Conservation (phyloP, 306 rosid species). For the Cercis canadensis region DNA sequence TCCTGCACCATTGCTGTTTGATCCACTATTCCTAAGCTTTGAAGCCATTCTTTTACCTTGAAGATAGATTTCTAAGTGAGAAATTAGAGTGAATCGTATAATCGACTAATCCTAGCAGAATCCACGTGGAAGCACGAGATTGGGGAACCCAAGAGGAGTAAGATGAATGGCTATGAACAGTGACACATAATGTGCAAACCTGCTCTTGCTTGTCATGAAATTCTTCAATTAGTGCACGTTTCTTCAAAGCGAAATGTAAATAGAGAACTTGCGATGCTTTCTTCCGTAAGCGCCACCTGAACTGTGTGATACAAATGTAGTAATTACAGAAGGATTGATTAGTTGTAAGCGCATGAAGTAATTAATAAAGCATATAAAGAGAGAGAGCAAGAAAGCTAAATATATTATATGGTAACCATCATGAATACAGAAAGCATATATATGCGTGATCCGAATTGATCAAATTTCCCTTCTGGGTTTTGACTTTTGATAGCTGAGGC, state of each 20-base stretch:
- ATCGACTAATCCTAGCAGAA: constrained; percentile 17
- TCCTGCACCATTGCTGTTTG: constrained; percentile 76
- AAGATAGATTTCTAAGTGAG: too few relatives aligned
- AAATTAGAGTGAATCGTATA: too few relatives aligned
- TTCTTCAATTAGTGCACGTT: constrained; percentile 81
- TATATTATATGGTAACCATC: neutral
- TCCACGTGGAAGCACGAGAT: constrained; percentile 7
- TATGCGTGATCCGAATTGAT: too few relatives aligned
- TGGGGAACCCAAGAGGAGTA: neutral
- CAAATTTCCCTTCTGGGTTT: too few relatives aligned
- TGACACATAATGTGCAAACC: constrained; percentile 54
- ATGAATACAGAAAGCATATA: constrained; percentile 13
- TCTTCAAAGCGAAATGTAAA: constrained; percentile 86
- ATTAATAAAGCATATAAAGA: too few relatives aligned
- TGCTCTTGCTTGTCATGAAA: constrained; percentile 86
- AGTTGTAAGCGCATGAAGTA: constrained; percentile 15
- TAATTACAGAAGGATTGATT: constrained; percentile 12
- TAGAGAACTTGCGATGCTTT: constrained; percentile 93
- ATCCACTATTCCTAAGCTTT: constrained; percentile 79
- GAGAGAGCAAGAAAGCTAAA: neutral
- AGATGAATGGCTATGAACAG: constrained; percentile 10
- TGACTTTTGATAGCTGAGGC: too few relatives aligned
- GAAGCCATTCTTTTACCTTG: constrained; percentile 96
- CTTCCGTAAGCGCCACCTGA: constrained; percentile 82
- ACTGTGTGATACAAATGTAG: constrained; percentile 53